Evolutionary conservation across 2,329 filamentous ascomycete species (phyloP), one percentile per base, ranked within the genome.

Genomic region (Trichophyton rubrum): DNA sequence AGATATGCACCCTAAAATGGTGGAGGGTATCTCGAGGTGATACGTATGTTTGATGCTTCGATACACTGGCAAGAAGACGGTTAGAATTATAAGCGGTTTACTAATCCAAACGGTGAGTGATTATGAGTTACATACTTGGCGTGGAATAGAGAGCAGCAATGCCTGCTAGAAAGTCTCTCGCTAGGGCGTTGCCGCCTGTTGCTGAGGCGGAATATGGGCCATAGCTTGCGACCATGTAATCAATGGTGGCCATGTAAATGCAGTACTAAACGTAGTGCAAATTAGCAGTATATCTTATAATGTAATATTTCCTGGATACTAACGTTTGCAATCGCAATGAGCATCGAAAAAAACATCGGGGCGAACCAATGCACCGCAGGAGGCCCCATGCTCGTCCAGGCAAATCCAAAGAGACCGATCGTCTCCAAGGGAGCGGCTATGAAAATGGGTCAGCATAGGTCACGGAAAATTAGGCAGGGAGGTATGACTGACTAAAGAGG

Each of bases 141-240:
- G 73, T 75, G 0, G 82, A 80, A 64, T 80, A 83, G 67, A 85
- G 75, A 1, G 83, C 82, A 9, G 83, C 77, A 27, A 85, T 72
- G 56, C 84, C 84, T 0, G 84, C 83, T 2, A 86, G 73, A 66
- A 86, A 80, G 64, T 86, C 84, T 49, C 84, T 77, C 6, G 82
- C 80, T 60, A 85, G 82, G 1, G 82, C 84, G 65, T 87, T 86
- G 7, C 84, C 83, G 24, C 84, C 84, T 0, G 83, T 85, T 1
- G 84, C 84, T 0, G 82, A 85, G 13, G 84, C 83, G 0, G 84
- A 78, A 68, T 83, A 86, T 0, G 80, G 79, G 0, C 83, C 84
- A 66, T 87, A 87, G 0, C 82, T 79, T 24, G 81, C 83, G 56
- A 86, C 82, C 79, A 85, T 85, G 70, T 86, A 86, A 68, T 86